These are phyloP conservation scores for Coix lacrymajobi DNA, from an alignment of 176 grass and related monocot species.

Conservation along the genomic window DNA sequence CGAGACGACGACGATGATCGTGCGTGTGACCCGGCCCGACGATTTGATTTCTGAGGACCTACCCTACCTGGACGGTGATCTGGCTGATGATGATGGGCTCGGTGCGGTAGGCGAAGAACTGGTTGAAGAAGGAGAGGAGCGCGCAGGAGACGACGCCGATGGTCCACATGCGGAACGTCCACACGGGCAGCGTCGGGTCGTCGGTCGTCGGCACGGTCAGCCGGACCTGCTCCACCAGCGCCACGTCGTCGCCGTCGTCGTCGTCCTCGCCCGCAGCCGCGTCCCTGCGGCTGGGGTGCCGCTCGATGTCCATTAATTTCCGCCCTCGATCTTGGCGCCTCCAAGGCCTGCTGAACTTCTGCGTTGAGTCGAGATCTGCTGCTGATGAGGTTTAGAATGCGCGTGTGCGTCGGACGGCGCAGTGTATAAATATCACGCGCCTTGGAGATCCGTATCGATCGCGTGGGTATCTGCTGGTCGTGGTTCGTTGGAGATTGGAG, in stretches of 20 bases:
- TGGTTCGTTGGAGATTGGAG: conserved; percentile 14
- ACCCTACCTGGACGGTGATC: conserved; percentile 55
- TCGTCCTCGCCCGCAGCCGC: not conserved
- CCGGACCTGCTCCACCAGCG: conserved; percentile 67
- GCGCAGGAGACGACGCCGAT: conserved; percentile 55
- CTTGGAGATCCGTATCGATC: not conserved
- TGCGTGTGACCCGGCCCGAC: not conserved
- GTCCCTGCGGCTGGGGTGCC: not conserved
- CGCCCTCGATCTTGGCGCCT: too few species aligned
- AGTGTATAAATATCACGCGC: not conserved
- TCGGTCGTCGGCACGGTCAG: conserved; percentile 63
- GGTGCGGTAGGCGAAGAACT: conserved; percentile 70
- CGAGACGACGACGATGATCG: not conserved
- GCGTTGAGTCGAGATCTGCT: too few species aligned
- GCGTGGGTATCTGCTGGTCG: not conserved
- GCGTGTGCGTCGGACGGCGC: not conserved
- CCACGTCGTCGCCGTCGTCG: conserved; percentile 27
- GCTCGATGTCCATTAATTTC: too few species aligned
- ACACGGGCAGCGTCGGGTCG: conserved; percentile 57
- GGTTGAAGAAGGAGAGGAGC: conserved; percentile 71
- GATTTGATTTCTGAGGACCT: not conserved
- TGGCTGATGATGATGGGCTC: conserved; percentile 64
- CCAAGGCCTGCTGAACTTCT: too few species aligned
- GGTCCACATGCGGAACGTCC: conserved; percentile 83
- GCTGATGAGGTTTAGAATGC: not conserved